These are phyloP conservation scores for Nemania abortiva DNA, from an alignment of 2,329 filamentous ascomycete species.

Conservation along the genomic window DNA sequence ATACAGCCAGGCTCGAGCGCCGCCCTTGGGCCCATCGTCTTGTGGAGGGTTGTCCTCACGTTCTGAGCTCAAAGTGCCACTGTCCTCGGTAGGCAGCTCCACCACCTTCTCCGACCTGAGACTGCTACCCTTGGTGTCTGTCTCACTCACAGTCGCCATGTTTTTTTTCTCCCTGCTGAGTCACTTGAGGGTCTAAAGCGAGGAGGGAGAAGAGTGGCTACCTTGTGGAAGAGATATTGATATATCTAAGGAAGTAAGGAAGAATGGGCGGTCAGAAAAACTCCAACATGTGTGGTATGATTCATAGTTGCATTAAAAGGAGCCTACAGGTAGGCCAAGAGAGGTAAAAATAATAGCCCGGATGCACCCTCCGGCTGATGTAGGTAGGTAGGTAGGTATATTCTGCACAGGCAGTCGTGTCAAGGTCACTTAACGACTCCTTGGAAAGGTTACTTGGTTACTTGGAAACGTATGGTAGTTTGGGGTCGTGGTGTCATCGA, in stretches of 20 bases:
- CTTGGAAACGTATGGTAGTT: too few relatives aligned
- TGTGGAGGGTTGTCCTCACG: neutral
- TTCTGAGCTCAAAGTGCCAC: neutral
- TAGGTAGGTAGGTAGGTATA: too few relatives aligned
- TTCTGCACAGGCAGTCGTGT: neutral
- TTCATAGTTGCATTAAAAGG: neutral
- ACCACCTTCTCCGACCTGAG: neutral
- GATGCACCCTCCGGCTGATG: neutral
- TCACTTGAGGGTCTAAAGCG: neutral
- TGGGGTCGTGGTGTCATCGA: neutral
- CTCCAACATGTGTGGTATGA: neutral
- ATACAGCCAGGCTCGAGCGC: slow-evolving; percentile 17
- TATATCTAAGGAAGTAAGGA: neutral
- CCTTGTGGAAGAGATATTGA: neutral
- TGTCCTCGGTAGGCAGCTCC: neutral
- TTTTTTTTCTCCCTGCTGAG: neutral
- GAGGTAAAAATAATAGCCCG: neutral
- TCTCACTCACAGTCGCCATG: neutral
- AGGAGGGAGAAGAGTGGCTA: neutral
- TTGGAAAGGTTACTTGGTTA: neutral
- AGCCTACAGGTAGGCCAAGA: neutral
- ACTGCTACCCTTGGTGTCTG: slow-evolving; percentile 1
- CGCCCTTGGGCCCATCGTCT: slow-evolving; percentile 1
- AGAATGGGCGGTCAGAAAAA: neutral
- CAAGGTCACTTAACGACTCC: too few relatives aligned